phyloP scores from a whole-genome alignment of 2,329 filamentous ascomycete genomes.

The Elsinoe fawcettii region DNA sequence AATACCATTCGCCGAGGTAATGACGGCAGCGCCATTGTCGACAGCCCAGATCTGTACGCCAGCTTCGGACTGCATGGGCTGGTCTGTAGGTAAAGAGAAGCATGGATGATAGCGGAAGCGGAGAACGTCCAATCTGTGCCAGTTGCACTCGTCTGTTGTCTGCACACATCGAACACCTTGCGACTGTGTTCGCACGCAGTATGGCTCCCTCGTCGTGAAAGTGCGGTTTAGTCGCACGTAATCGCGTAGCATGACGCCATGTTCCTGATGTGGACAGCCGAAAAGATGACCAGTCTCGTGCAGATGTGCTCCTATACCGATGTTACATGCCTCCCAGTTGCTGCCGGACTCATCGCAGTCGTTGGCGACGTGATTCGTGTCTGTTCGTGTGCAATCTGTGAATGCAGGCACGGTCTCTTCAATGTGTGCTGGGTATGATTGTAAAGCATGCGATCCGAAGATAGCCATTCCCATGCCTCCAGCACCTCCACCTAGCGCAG shows the following conservation, averaged over 20 bases:
- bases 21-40: constrained; percentile 65
- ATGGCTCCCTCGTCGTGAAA: constrained; percentile 74
- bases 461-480: constrained; percentile 76
- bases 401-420: constrained; percentile 89
- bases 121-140: constrained; percentile 83
- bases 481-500: constrained; percentile 67
- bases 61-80: constrained; percentile 52
- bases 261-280: constrained; percentile 82
- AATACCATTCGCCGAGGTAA: constrained; percentile 73
- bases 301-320: constrained; percentile 86
- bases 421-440: constrained; percentile 81
- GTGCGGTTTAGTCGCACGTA: constrained; percentile 78
- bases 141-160: constrained; percentile 74
- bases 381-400: constrained; percentile 80
- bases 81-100: constrained; percentile 75
- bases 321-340: constrained; percentile 91
- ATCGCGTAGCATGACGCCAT: constrained; percentile 84
- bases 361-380: constrained; percentile 72
- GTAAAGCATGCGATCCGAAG: constrained; percentile 85
- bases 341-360: constrained; percentile 81
- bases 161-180: constrained; percentile 66
- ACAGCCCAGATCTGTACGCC: constrained; percentile 82
- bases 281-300: constrained; percentile 88
- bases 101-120: constrained; percentile 86
- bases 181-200: constrained; percentile 76